Percentiles rank a stretch among this genome's conserved stretches.
These are phyloP conservation scores for Acacia confusa DNA, from an alignment of 306 rosid genomes.

Conservation along the genomic window DNA sequence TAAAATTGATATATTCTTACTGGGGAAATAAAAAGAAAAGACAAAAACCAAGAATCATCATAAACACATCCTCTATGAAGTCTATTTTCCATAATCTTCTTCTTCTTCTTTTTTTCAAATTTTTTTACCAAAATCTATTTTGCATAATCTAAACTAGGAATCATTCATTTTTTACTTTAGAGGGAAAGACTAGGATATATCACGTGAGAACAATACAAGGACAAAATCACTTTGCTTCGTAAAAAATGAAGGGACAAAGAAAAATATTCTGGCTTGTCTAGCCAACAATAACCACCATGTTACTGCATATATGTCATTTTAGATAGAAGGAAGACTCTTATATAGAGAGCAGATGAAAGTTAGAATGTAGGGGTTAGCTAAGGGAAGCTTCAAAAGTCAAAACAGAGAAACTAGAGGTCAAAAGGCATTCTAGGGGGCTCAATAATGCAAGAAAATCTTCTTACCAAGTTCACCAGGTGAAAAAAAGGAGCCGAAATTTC, in stretches of 20 bases:
- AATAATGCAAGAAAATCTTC: not conserved
- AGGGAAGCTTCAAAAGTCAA: not conserved
- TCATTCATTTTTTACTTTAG: not conserved
- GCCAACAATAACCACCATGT: not conserved
- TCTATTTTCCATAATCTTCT: not conserved
- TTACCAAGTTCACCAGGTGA: not conserved
- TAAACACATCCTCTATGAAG: not conserved
- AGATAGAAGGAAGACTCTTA: not conserved
- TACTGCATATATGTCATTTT: not conserved
- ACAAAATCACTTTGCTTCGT: not conserved
- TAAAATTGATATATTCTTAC: not conserved
- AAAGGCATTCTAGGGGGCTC: not conserved
- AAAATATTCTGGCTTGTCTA: not conserved
- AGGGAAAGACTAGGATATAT: not conserved
- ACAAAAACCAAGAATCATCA: not conserved
- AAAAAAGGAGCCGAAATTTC: not conserved
- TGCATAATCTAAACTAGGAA: not conserved
- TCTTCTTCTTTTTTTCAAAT: too few species aligned
- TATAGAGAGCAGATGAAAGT: not conserved
- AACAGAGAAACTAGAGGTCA: not conserved
- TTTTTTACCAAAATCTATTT: not conserved
- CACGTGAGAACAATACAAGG: not conserved
- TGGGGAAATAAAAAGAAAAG: not conserved
- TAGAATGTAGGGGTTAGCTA: not conserved
- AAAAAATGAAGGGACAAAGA: not conserved